Base-by-base conservation (phyloP, 2,329 filamentous ascomycete genomes). In the Alternaria brassicicola region DNA sequence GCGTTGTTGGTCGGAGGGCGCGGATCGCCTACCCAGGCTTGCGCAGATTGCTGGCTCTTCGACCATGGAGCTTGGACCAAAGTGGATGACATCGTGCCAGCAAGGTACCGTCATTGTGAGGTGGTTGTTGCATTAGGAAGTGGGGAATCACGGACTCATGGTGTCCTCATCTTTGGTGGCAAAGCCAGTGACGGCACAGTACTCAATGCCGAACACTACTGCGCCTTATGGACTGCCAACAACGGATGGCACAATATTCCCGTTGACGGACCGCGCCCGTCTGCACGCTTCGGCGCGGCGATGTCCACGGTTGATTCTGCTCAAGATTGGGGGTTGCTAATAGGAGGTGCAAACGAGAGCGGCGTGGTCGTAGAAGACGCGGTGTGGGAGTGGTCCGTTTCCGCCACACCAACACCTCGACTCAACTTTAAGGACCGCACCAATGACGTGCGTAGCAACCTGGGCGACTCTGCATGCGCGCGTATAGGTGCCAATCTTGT, bases 41-140 rank as follows among this genome's bases (percentile, higher is more conserved):
- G 92, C 39, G 80, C 81, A 33, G 91, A 95, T 74, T 93, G 90
- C 66, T 97, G 92, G 92, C 66, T 93, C 2, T 86, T 89, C 62
- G 82, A 84, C 51, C 84, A 84, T 49, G 81, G 81, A 28, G 74
- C 69, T 13, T 97, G 92, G 92, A 81, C 82, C 57, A 83, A 81
- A 62, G 83, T 86, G 13, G 82, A 88, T 57, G 83, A 86, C 66
- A 80, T 97, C n/a, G 88, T 89, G 0, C 69, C 80, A n/a, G 84
- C 89, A 9, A 81, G 93, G 23, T 97, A 90, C 76, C 84, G 94
- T 50, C 94, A 97, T 71, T 86, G 86, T 56, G 84, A 88, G 28
- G 81, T 87, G 12, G 73, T 76, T 13, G 70, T 86, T 33, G 67
- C 69, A 31, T 50, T 80, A 21, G 65, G 70, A 73, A 57, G 77